These are phyloP conservation scores for Alternaria rosae DNA, from an alignment of 2,329 filamentous ascomycete species.

Conservation along the genomic window DNA sequence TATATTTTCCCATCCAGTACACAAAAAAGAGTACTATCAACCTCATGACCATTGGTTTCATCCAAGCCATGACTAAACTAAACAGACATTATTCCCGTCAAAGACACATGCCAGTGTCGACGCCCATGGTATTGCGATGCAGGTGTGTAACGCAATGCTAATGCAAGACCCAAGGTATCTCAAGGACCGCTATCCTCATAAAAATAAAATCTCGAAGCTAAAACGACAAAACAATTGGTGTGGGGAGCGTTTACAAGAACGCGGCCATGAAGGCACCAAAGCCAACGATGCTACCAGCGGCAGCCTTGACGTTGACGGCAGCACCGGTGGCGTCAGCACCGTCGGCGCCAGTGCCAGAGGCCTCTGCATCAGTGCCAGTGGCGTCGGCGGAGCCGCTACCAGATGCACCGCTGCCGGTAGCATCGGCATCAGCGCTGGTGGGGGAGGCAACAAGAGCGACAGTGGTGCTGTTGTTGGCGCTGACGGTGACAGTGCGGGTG, in stretches of 20 bases:
- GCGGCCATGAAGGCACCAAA: constrained; percentile 47
- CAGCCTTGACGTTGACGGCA: constrained; percentile 34
- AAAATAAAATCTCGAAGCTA: constrained; percentile 2
- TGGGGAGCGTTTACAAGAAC: constrained; percentile 43
- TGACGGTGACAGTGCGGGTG: constrained; percentile 41
- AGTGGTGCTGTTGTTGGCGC: constrained; percentile 47
- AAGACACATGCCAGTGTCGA: constrained; percentile 33
- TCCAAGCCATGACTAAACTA: constrained; percentile 11
- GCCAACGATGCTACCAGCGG: constrained; percentile 41
- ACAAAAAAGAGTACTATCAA: constrained; percentile 3
- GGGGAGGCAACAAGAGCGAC: constrained; percentile 25
- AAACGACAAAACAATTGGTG: neutral
- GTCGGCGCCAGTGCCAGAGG: constrained; percentile 21
- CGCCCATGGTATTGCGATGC: constrained; percentile 19
- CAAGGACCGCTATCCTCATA: constrained; percentile 33
- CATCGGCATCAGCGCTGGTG: constrained; percentile 14
- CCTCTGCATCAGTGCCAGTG: constrained; percentile 24
- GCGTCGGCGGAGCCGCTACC: constrained; percentile 17
- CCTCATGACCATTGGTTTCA: constrained; percentile 8
- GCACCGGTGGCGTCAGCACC: constrained; percentile 26
- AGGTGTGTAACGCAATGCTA: constrained; percentile 20
- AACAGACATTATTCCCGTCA: constrained; percentile 17
- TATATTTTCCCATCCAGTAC: constrained; percentile 16
- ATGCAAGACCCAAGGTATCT: constrained; percentile 43
- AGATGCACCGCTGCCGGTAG: constrained; percentile 18